A percentile compares a stretch with the other conserved stretches of the same genome.
phyloP scores from a whole-genome alignment of 306 rosid genomes.

The Fagus crenata region DNA sequence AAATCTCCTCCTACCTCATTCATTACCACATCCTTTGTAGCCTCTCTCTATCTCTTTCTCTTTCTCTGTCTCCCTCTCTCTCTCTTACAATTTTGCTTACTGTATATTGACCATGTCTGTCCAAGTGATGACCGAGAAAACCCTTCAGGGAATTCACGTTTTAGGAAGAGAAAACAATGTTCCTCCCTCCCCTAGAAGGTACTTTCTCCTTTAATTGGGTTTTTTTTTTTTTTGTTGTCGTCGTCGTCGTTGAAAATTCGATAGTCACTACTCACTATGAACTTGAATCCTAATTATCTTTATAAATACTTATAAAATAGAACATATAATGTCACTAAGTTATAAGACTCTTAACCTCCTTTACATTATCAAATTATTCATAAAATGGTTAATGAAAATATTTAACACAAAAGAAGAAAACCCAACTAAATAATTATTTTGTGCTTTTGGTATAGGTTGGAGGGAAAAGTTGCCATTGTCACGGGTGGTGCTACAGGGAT shows the following conservation, averaged over 20 bases:
- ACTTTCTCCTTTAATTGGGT: neutral
- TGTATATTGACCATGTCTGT: slow-evolving; percentile 51
- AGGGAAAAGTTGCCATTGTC: slow-evolving; percentile 79
- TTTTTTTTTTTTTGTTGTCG: too few relatives aligned
- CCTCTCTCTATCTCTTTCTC: slow-evolving; percentile 30
- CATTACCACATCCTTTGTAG: neutral
- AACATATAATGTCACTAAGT: too few relatives aligned
- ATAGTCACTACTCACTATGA: too few relatives aligned
- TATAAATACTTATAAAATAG: too few relatives aligned
- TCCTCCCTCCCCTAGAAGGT: slow-evolving; percentile 57
- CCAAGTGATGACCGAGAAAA: slow-evolving; percentile 58
- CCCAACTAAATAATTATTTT: neutral
- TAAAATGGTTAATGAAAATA: neutral
- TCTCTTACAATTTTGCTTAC: neutral
- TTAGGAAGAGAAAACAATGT: slow-evolving; percentile 39
- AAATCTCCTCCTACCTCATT: neutral
- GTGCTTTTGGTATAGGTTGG: slow-evolving; percentile 48
- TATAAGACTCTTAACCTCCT: too few relatives aligned
- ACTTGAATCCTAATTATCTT: too few relatives aligned
- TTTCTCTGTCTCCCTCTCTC: slow-evolving; percentile 22
- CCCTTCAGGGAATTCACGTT: slow-evolving; percentile 49
- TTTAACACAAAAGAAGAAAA: too few relatives aligned
- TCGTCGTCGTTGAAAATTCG: too few relatives aligned
- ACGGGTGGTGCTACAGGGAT: slow-evolving; percentile 87
- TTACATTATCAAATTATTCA: neutral